These are phyloP conservation scores for Blastocystis sp. DNA, from an alignment of 352 stramenopile species.

Conservation along the genomic window DNA sequence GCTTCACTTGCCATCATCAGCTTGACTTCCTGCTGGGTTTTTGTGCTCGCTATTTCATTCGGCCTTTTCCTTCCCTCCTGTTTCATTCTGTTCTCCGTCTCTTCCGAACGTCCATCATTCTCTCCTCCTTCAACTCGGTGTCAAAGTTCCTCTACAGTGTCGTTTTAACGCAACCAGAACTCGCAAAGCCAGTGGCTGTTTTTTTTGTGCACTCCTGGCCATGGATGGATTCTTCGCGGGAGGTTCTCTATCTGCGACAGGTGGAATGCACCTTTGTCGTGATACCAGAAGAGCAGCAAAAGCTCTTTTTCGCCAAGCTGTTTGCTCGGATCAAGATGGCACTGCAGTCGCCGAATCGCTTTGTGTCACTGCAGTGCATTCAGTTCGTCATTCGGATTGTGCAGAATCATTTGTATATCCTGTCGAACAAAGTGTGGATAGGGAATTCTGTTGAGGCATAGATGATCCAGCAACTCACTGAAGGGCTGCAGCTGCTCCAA, in stretches of 20 bases:
- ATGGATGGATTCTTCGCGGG: constrained; percentile 42
- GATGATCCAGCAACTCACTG: constrained; percentile 17
- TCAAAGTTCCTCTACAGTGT: constrained; percentile 34
- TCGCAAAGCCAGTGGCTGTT: neutral
- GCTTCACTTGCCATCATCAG: neutral
- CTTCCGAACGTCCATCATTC: constrained; percentile 49
- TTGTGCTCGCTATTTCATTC: constrained; percentile 28
- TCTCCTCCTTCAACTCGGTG: constrained; percentile 38
- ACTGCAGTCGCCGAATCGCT: constrained; percentile 15
- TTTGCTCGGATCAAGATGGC: neutral
- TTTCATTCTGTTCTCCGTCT: constrained; percentile 4
- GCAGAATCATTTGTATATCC: neutral
- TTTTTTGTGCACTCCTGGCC: constrained; percentile 28
- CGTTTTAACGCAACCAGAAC: constrained; percentile 33
- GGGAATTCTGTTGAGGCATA: neutral
- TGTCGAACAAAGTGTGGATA: neutral
- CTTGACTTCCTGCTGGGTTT: constrained; percentile 11
- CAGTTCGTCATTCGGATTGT: constrained; percentile 22
- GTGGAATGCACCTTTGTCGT: constrained; percentile 49
- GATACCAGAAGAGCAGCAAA: neutral
- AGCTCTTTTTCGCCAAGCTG: neutral
- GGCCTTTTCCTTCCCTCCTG: neutral
- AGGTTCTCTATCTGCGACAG: constrained; percentile 37
- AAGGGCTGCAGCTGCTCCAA: neutral
- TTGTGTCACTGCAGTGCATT: constrained; percentile 28